Evolutionary conservation across 2,329 filamentous ascomycete species (phyloP).

Genomic region (Aspergillus sp.): DNA sequence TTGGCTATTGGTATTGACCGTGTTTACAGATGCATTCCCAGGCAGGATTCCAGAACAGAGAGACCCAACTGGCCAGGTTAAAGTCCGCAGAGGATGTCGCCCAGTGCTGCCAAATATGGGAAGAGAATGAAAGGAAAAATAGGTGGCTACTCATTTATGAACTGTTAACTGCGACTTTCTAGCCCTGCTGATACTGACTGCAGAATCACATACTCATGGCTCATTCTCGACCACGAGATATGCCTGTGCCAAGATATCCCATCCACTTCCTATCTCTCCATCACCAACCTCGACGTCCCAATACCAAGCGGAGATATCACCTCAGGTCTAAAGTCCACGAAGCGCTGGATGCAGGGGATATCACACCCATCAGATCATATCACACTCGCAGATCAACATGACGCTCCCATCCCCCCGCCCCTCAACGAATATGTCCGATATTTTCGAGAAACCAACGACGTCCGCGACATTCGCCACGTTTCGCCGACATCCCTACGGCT

Average conservation of each 20-base stretch:
- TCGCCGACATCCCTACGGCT: background rate
- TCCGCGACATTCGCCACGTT: background rate
- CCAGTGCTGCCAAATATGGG: background rate
- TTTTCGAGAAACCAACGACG: background rate
- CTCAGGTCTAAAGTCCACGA: background rate
- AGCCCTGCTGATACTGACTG: background rate
- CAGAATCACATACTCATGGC: background rate
- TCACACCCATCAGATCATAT: background rate
- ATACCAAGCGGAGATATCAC: background rate
- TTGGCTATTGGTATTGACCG: background rate
- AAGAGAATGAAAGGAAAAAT: background rate
- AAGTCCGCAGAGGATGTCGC: background rate
- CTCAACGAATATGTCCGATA: background rate
- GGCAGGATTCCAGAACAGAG: background rate
- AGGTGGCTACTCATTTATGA: background rate
- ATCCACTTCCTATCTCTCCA: background rate
- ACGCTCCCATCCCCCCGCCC: too few relatives aligned
- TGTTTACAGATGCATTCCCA: background rate
- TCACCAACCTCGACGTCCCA: background rate
- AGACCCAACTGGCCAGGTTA: background rate
- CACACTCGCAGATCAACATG: background rate
- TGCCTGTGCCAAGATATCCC: background rate
- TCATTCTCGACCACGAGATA: background rate
- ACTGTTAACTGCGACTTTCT: too few relatives aligned
- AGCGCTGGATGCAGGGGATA: background rate